Evolutionary conservation across 2,329 filamentous ascomycete species (phyloP), one percentile per base, ranked within the genome.

Genomic region (Venturia oleaginea): DNA sequence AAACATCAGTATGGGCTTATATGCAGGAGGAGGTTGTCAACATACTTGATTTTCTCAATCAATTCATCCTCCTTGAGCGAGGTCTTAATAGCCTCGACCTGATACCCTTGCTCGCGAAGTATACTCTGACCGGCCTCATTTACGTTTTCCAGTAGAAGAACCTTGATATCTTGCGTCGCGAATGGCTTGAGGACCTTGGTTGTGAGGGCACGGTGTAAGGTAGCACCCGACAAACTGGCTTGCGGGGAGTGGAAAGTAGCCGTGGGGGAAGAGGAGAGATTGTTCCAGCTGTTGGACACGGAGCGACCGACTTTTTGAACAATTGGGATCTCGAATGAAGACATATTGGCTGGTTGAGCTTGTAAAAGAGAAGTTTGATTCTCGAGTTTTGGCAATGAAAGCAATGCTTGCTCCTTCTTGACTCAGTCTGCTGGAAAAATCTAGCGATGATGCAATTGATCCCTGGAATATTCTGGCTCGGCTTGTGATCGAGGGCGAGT

Each of bases 121-220:
- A 97, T 92, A 59, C 95, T 87, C 71, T 86, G 85, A 17, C 94
- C 94, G 30, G 91, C 91, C 77, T 91, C 81, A 76, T 99, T 99
- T 73, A 99, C 90, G 77, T 97, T 99, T 76, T 99, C 94, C 38
- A 99, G 81, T 22, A 99, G 83, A 65, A 99, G 79, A 65, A 99
- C 96, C 80, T 97, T 97, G 79, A 99, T 92, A 74, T 97, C 93
- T 73, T 93, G 87, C 27, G 92, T 94, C 74, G 93, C 88, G 79
- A 99, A 99, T 19, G 94, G 94, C 80, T 97, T 97, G 70, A 99
- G 80, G 69, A 88, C 88, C 78, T 96, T 97, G 42, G 82, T 77
- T 51, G 76, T 75, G 48, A 74, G 76, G 69, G 67, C 76, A 68
- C 82, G 72, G 72, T 64, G 34, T 15, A 63, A 46, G n/a, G 57